Evolutionary conservation across 2,329 filamentous ascomycete genomes (phyloP), one percentile per base, ranked within the genome.

Genomic region (Fusarium sp.): DNA sequence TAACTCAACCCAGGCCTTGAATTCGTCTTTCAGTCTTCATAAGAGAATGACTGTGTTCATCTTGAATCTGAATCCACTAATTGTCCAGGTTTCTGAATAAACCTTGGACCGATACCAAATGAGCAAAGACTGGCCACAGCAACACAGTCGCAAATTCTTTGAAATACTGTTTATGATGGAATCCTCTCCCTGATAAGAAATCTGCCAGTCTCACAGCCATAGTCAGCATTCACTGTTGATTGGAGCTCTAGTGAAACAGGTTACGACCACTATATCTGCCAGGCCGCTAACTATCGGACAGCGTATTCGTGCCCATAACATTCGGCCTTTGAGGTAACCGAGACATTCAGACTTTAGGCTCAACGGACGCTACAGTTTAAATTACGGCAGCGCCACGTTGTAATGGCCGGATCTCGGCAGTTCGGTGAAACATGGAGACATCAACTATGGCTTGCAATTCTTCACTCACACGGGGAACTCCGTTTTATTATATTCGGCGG

Each of bases 1-100:
- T 30, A 1, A 32, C 5, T 18, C 4, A 3, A 10, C 7, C 13
- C 2, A 32, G 8, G 28, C 11, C 22, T 50, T 5, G 3, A 7
- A 32, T 13, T n/a, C 15, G 11, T 15, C 20, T n/a, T n/a, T 30
- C n/a, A 9, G 10, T 18, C 22, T 26, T 13, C 11, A 3, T 32
- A 32, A 50, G 11, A 4, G 22, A 32, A 32, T n/a, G 15, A 8
- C 8, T 50, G 5, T 18, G 4, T 18, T 50, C 10, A 13, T 14
- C 15, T 32, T 18, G 28, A 50, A n/a, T 18, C 22, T 18, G 11
- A 8, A 8, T 14, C 22, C 5, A 18, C 15, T 6, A 8, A 24
- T 35, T 20, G 12, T 51, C 17, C 17, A 24, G 3, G 17, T 35
- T 24, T 24, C 48, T 13, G 4, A 3, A 24, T 15, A 24, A 15